Base-by-base conservation (phyloP, 345 rosid genomes). In the Crucihimalaya himalaica region DNA sequence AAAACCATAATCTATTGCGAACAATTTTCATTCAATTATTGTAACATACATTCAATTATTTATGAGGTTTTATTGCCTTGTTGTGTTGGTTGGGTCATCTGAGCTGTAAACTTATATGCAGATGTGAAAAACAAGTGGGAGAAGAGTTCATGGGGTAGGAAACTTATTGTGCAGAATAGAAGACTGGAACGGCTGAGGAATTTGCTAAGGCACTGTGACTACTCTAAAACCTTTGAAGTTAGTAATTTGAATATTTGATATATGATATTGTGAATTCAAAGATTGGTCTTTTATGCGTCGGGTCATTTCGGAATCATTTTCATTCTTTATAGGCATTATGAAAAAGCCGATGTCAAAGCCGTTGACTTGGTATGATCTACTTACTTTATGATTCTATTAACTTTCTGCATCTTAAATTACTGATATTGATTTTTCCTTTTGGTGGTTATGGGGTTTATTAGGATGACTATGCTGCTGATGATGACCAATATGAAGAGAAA, bases 141-240 rank as follows among this genome's bases (percentile, higher is more conserved):
- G n/a, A n/a, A n/a, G n/a, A n/a, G n/a, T n/a, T n/a, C n/a, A n/a
- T n/a, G n/a, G n/a, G n/a, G n/a, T n/a, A n/a, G n/a, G n/a, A n/a
- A n/a, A n/a, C n/a, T n/a, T n/a, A n/a, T n/a, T n/a, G n/a, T n/a
- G n/a, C n/a, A n/a, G n/a, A n/a, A n/a, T n/a, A n/a, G n/a, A n/a
- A 90, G 80, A 90, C 96, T 37, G 96, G 96, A 32, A 90, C 93
- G 0, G 94, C 97, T 2, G 97, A 86, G 71, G 97, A 92, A 21
- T 88, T 90, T 60, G 86, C 97, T 23, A 90, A 88, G 90, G 93
- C 88, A 42, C 16, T 57, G 21, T 42, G 34, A 27, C 37, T 5
- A 15, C 3, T 34, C 23, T 13, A 8, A 10, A 32, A 0, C 7
- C 0, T 2, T 53, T 48, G 19, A 29, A 53, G 9, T 52, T 63